Evolutionary conservation across 2,329 filamentous ascomycete genomes (phyloP).

Genomic region (Sporothrix variecibatus): DNA sequence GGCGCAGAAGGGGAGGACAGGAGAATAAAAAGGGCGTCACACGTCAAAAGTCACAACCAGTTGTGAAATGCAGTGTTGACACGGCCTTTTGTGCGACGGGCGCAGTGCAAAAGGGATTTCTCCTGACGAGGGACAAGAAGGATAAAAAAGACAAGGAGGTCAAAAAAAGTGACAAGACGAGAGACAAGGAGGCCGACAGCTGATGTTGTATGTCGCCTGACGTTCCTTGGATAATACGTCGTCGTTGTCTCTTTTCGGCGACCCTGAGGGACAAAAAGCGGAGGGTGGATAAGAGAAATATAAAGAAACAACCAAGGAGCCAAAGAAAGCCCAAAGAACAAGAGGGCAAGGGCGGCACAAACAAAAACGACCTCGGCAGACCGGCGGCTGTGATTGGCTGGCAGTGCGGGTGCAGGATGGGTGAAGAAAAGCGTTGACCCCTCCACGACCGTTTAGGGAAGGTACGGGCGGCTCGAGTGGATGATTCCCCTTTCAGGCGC

Average conservation of each 20-base stretch:
- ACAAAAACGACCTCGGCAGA: constrained; percentile 13
- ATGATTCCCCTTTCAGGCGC: constrained; percentile 19
- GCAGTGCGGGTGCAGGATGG: background rate
- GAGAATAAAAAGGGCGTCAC: background rate
- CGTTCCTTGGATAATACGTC: background rate
- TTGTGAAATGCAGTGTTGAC: constrained; percentile 26
- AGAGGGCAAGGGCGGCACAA: constrained; percentile 21
- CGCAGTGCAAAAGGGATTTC: constrained; percentile 1
- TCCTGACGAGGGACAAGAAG: constrained; percentile 5
- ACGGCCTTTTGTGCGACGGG: constrained; percentile 10
- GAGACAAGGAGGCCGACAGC: background rate
- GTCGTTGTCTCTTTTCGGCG: constrained; percentile 24
- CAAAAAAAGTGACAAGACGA: background rate
- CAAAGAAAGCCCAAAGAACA: background rate
- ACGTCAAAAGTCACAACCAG: constrained; percentile 30
- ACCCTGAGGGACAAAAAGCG: constrained; percentile 11
- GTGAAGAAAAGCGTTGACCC: constrained; percentile 23
- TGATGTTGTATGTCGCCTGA: constrained; percentile 6
- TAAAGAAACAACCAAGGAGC: constrained; percentile 20
- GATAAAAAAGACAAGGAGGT: background rate
- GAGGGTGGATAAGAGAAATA: constrained; percentile 8
- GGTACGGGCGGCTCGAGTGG: constrained; percentile 30
- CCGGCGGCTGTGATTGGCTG: constrained; percentile 26
- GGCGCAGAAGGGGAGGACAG: background rate
- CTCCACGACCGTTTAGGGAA: constrained; percentile 31